phyloP scores from a whole-genome alignment of 2,329 filamentous ascomycete species.

The Massarina eburnea region DNA sequence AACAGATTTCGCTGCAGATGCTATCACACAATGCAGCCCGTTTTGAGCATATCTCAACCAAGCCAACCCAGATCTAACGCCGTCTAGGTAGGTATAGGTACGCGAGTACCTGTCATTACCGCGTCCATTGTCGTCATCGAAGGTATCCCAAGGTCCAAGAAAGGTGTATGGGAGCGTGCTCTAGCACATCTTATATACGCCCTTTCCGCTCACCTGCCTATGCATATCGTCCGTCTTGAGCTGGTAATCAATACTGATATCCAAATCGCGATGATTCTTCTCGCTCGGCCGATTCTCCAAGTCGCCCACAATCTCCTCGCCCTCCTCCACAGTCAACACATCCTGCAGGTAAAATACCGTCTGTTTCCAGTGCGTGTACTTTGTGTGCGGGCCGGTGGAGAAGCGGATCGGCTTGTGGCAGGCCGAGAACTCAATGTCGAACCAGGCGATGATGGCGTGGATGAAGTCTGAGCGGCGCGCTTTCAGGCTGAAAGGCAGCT shows the following conservation, averaged over 20 bases:
- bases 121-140: not conserved
- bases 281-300: conserved; percentile 85
- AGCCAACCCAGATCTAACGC: not conserved
- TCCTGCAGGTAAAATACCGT: conserved; percentile 98
- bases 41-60: not conserved
- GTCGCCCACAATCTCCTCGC: conserved; percentile 73
- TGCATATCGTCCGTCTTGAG: conserved; percentile 74
- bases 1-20: conserved; percentile 16
- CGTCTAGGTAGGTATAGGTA: not conserved
- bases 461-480: conserved; percentile 89
- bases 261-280: conserved; percentile 92
- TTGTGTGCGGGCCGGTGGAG: conserved; percentile 95
- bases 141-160: not conserved
- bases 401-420: conserved; percentile 98
- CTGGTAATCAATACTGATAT: conserved; percentile 83
- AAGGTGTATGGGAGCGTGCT: not conserved
- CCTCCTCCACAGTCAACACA: conserved; percentile 85
- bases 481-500: conserved; percentile 71
- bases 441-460: conserved; percentile 96
- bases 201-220: conserved; percentile 68
- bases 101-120: not conserved
- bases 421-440: conserved; percentile 97
- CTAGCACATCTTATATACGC: conserved; percentile 73
- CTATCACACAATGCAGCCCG: not conserved
- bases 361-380: conserved; percentile 99